phyloP scores from a whole-genome alignment of 306 rosid species.

The Begonia loranthoides region DNA sequence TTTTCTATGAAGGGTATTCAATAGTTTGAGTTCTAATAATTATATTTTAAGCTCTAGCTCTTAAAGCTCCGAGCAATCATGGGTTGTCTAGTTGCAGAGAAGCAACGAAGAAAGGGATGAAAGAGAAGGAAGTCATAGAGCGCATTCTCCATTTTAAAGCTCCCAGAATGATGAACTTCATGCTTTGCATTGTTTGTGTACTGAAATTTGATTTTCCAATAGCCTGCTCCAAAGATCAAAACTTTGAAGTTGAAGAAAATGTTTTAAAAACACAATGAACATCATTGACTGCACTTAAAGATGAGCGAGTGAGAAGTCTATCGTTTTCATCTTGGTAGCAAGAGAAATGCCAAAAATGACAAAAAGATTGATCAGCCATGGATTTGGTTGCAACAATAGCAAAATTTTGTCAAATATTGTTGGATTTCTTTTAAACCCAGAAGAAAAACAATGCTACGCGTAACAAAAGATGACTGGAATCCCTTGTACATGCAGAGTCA shows the following conservation, averaged over 20 bases:
- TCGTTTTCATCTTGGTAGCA: slow-evolving; percentile 70
- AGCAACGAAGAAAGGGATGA: slow-evolving; percentile 45
- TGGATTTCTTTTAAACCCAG: too few relatives aligned
- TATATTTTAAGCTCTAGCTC: slow-evolving; percentile 56
- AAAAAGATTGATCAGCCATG: slow-evolving; percentile 70
- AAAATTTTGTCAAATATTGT: not conserved
- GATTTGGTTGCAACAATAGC: slow-evolving; percentile 46
- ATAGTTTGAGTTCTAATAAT: slow-evolving; percentile 71
- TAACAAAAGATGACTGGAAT: slow-evolving; percentile 31
- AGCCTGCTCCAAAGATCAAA: slow-evolving; percentile 19
- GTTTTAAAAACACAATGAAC: too few relatives aligned
- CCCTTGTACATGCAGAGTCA: slow-evolving; percentile 47
- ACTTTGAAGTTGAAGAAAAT: too few relatives aligned
- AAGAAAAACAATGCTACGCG: too few relatives aligned
- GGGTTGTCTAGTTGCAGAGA: slow-evolving; percentile 42
- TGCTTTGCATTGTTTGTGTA: slow-evolving; percentile 59
- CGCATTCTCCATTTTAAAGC: slow-evolving; percentile 89
- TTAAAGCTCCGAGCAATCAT: slow-evolving; percentile 38
- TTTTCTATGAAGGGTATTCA: slow-evolving; percentile 4
- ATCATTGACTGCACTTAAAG: slow-evolving; percentile 31
- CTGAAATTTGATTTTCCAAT: slow-evolving; percentile 59
- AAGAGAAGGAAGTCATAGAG: slow-evolving; percentile 85
- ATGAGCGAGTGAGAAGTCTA: slow-evolving; percentile 33
- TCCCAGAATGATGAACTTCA: slow-evolving; percentile 69
- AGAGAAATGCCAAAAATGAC: slow-evolving; percentile 70